Base-by-base conservation (phyloP, 2,329 filamentous ascomycete species). In the Colletotrichum gloeosporioides region DNA sequence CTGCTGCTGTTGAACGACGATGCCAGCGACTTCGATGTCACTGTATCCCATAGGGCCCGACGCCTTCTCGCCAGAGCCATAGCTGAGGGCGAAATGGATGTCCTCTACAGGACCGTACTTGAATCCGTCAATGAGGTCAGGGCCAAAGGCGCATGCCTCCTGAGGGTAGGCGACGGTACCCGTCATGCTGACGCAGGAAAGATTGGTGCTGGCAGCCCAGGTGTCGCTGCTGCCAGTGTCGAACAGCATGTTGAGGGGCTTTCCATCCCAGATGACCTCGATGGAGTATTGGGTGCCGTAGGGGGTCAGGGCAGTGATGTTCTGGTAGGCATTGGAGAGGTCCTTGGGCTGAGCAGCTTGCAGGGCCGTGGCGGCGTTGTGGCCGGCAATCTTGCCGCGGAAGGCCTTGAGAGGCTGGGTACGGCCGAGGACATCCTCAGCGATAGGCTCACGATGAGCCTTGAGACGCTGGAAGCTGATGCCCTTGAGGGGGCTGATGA, bases 211-310 rank as follows among this genome's bases (percentile, higher is more conserved):
- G 39, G 85, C 84, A 3, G 86, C 84, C 89, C 89, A 90, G 1
- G 89, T 90, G 76, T 91, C 89, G 27, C 88, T 86, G 79, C 88
- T 89, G 29, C 87, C 89, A 0, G 88, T 90, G 78, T 90, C 88
- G 63, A 91, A 82, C 15, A 89, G 79, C 32, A 90, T 79, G 82
- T 84, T 86, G 34, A 86, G 78, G 0, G 83, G 82, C 9, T 80
- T 80, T 18, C 81, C 82, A 44, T 87, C 85, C 86, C 86, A 88
- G 6, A 71, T 78, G 62, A 86, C 86, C 63, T 86, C 80, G 59
- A 88, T 81, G 71, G 84, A 85, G 68, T 88, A 88, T 68, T 87
- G 85, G 4, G 86, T 87, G 8, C 85, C 86, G 65, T 83, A 85
- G 15, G 82, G 79, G 3, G 84, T 83, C 4, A 86, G 78, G n/a